These are phyloP conservation scores for Bruguiera parviflora DNA, from an alignment of 345 rosid species.

Conservation along the genomic window DNA sequence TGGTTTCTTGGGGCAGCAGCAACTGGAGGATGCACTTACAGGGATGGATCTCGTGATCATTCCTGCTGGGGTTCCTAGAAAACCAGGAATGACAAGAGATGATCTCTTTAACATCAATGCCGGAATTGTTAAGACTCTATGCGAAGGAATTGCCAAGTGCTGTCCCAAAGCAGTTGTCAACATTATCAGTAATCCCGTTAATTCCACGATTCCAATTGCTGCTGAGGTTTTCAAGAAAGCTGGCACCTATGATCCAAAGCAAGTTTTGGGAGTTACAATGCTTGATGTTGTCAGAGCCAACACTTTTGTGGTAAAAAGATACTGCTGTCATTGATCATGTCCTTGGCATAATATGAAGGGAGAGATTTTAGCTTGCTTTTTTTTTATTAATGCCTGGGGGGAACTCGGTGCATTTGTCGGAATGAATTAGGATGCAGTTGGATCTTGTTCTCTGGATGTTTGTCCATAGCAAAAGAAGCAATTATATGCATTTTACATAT, in stretches of 20 bases:
- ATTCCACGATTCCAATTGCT: conserved; percentile 93
- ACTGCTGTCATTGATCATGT: neutral
- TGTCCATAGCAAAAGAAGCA: neutral
- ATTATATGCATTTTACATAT: neutral
- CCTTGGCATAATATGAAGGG: too few relatives aligned
- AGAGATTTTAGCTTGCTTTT: neutral
- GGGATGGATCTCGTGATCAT: conserved; percentile 93
- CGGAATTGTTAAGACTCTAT: conserved; percentile 82
- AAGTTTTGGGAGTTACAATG: conserved; percentile 89
- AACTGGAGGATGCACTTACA: conserved; percentile 74
- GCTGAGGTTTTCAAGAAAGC: conserved; percentile 93
- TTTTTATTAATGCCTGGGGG: neutral
- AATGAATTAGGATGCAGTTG: neutral
- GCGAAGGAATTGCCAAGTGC: conserved; percentile 78
- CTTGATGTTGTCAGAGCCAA: conserved; percentile 98
- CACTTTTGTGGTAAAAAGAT: conserved; percentile 74
- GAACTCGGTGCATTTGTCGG: neutral
- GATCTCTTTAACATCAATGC: conserved; percentile 97
- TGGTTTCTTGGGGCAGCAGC: conserved; percentile 88
- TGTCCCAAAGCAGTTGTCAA: conserved; percentile 86
- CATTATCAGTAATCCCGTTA: conserved; percentile 90
- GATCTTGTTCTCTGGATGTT: neutral
- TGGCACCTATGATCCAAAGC: conserved; percentile 78
- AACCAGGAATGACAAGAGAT: conserved; percentile 99
- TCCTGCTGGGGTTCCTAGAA: conserved; percentile 97